These are phyloP conservation scores for Bremia lactucae DNA, from an alignment of 352 stramenopile genomes.

Conservation along the genomic window DNA sequence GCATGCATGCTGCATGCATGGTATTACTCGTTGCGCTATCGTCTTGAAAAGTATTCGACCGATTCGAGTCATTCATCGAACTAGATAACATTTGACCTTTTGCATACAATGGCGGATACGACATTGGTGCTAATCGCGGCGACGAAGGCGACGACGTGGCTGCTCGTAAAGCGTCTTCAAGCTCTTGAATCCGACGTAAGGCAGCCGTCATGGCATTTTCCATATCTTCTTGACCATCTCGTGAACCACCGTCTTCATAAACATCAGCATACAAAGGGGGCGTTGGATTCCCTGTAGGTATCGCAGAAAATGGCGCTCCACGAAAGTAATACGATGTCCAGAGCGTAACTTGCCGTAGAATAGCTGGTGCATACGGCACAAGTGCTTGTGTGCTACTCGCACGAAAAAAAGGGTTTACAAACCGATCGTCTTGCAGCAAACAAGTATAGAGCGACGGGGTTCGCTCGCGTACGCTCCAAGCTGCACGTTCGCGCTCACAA, in stretches of 20 bases:
- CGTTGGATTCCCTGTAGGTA: slow-evolving; percentile 30
- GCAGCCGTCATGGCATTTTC: slow-evolving; percentile 44
- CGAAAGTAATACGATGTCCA: slow-evolving; percentile 81
- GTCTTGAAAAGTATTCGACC: no score
- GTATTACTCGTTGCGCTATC: slow-evolving; percentile 10
- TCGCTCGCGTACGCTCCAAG: slow-evolving; percentile 36
- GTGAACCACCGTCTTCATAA: slow-evolving; percentile 12
- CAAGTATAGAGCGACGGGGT: slow-evolving; percentile 66
- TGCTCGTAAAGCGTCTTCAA: slow-evolving; percentile 45
- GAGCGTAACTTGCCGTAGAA: slow-evolving; percentile 64
- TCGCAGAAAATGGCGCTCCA: slow-evolving; percentile 31
- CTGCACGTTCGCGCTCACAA: slow-evolving; percentile 61
- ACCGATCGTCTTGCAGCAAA: slow-evolving; percentile 38
- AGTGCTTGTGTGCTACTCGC: slow-evolving; percentile 34
- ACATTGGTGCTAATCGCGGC: slow-evolving; percentile 10
- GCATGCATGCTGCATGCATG: slow-evolving; percentile 15
- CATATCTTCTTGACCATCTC: slow-evolving; percentile 39
- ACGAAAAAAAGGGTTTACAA: slow-evolving; percentile 67
- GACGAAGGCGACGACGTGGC: slow-evolving; percentile 8
- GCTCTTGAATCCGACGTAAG: slow-evolving; percentile 26
- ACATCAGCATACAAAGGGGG: slow-evolving; percentile 33
- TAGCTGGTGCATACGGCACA: slow-evolving; percentile 35
- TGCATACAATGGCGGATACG: slow-evolving; percentile 24
- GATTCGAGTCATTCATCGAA: no score
- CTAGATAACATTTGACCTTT: no score